A percentile compares a stretch with the other conserved stretches of the same genome.
Evolutionary conservation across 2,329 filamentous ascomycete genomes (phyloP).

Genomic region (Colletotrichum filicis): DNA sequence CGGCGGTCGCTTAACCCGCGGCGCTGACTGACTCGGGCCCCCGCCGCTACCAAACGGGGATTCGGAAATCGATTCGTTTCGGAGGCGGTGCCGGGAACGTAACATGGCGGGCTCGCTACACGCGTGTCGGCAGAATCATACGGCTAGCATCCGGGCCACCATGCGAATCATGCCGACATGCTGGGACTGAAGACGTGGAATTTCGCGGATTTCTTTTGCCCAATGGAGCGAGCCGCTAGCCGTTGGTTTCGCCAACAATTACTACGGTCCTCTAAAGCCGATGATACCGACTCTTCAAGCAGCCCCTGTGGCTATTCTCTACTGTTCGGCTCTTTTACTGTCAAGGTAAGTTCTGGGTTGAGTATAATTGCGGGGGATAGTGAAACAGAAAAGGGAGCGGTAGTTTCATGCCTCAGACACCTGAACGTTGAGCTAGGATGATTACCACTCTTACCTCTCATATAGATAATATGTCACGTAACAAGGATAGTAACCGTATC

Average conservation of each 20-base stretch:
- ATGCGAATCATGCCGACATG: background rate
- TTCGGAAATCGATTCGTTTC: slow-evolving; percentile 64
- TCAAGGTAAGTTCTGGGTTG: background rate
- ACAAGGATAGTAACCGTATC: too few relatives aligned
- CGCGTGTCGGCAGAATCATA: background rate
- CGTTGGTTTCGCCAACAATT: background rate
- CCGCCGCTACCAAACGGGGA: slow-evolving; percentile 64
- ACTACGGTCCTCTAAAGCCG: background rate
- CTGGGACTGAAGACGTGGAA: background rate
- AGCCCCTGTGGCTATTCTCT: background rate
- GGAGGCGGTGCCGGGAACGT: slow-evolving; percentile 39
- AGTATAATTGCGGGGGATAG: background rate
- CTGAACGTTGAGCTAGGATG: background rate
- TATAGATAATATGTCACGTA: too few relatives aligned
- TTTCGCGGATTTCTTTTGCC: background rate
- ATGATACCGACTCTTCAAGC: background rate
- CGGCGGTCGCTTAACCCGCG: slow-evolving; percentile 37
- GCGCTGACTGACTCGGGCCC: slow-evolving; percentile 46
- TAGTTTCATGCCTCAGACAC: background rate
- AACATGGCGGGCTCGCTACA: background rate
- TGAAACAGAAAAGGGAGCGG: background rate
- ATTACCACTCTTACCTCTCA: too few relatives aligned
- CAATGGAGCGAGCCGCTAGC: background rate
- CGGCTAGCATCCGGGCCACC: background rate
- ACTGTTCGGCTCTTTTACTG: background rate